Base-by-base conservation (phyloP, 768 basidiomycete species). In the Termitomyces heimii region DNA sequence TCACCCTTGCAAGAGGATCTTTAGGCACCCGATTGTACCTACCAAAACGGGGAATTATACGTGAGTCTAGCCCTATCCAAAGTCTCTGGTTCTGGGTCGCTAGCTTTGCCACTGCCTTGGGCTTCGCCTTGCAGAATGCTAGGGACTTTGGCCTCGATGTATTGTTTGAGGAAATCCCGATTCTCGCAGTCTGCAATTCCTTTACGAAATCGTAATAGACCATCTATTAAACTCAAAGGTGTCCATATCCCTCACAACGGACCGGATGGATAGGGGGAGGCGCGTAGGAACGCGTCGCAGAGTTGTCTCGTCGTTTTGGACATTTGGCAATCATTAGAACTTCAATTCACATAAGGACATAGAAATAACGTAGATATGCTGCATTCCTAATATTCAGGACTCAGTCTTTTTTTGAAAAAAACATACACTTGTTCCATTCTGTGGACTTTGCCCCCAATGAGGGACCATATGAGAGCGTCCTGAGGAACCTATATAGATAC, bases 1-100 rank as follows among this genome's bases (percentile, higher is more conserved):
- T 18, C 45, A 29, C 18, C n/a, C 29, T 29, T 28, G 8, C 3
- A 29, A 10, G 29, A 28, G n/a, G 29, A 31, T 29, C 58, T 75
- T 20, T 76, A 73, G 73, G 73, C 74, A 2, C 74, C 74, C 10
- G 75, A 74, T 51, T 74, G 72, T 45, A 67, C 66, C 32, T 71
- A 71, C n/a, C n/a, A n/a, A n/a, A n/a, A n/a, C n/a, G n/a, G n/a
- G n/a, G n/a, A n/a, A n/a, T n/a, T n/a, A n/a, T n/a, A n/a, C n/a
- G n/a, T n/a, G n/a, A n/a, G n/a, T n/a, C n/a, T n/a, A n/a, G n/a
- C n/a, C n/a, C n/a, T n/a, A n/a, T n/a, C n/a, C n/a, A n/a, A 7
- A n/a, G 9, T 46, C 8, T 45, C 44, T 45, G n/a, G n/a, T n/a
- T n/a, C n/a, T n/a, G n/a, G n/a, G n/a, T n/a, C n/a, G n/a, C n/a